Evolutionary conservation across 164 flowering plant species (phyloP).

Genomic region (Vitis rupestris): DNA sequence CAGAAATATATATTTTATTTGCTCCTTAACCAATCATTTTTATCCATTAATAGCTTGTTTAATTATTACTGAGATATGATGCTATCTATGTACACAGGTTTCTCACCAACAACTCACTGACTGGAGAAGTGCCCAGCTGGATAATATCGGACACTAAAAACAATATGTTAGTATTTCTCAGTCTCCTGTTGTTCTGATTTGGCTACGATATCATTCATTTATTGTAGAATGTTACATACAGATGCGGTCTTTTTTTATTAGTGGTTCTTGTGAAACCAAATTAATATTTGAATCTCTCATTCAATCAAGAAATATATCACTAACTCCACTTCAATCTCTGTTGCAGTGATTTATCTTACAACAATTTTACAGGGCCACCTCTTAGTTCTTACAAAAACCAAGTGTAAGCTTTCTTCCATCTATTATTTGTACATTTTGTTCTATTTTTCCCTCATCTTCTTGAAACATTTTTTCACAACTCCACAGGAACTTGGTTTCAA

Average conservation of each 20-base stretch:
- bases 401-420: slow-evolving; percentile 35
- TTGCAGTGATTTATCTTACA: slow-evolving; percentile 81
- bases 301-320: background rate
- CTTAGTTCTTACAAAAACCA: slow-evolving; percentile 12
- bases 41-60: background rate
- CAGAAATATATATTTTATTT: no score
- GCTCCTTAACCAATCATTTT: no score
- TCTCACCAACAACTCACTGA: slow-evolving; percentile 61
- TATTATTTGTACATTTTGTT: background rate
- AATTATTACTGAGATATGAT: background rate
- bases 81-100: slow-evolving; percentile 41
- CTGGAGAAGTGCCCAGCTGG: slow-evolving; percentile 58
- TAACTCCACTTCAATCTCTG: background rate
- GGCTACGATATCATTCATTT: no score
- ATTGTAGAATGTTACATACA: no score
- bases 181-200: background rate
- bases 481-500: slow-evolving; percentile 56
- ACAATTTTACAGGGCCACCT: slow-evolving; percentile 46
- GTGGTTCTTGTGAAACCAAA: no score
- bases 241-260: background rate
- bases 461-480: background rate
- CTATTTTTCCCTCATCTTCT: background rate
- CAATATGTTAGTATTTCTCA: slow-evolving; percentile 40
- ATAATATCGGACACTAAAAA: slow-evolving; percentile 21
- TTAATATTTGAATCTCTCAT: no score